Base-by-base conservation (phyloP, 2,329 filamentous ascomycete species). In the Penicillium olsonii region DNA sequence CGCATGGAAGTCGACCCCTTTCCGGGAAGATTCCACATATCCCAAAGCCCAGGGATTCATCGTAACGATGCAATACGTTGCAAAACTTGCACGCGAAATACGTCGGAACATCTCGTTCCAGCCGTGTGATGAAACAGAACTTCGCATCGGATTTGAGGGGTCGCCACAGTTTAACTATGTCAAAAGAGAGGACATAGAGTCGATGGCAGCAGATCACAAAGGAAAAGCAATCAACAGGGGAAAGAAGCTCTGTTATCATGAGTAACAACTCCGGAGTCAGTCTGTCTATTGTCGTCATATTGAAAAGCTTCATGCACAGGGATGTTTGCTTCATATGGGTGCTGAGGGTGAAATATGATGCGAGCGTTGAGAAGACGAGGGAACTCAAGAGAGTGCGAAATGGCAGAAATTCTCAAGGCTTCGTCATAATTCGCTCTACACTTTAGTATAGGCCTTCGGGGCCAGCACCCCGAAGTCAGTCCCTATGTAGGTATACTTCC, bases 51-150 rank as follows among this genome's bases (percentile, higher is more conserved):
- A 53, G 40, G 22, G 49, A 50, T 20, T 46, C 45, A 29, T 52
- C 49, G 37, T 51, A 56, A 3, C 14, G 29, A 42, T 57, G 54
- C 17, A 55, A 45, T 17, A 48, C 11, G 9, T 49, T 18, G 40
- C 46, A 55, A 41, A 42, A 4, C 31, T 53, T n/a, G 34, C 52
- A 57, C 27, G 54, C 44, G 19, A 57, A 55, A 34, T 55, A 55
- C 38, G 37, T 17, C 11, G 52, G 54, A 10, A 35, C 17, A 20
- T 55, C 54, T 42, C 49, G 18, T 42, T 55, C 54, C 5, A 57
- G 24, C 19, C 52, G 46, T 12, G 9, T n/a, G 54, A 42, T 18
- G 52, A 15, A 15, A 50, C 2, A 52, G n/a, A 14, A n/a, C 42
- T 50, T 2, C 52, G 11, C 10, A 31, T 33, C 6, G 7, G 17